Evolutionary conservation across 345 rosid species (phyloP).

Genomic region (Aegle marmelos): DNA sequence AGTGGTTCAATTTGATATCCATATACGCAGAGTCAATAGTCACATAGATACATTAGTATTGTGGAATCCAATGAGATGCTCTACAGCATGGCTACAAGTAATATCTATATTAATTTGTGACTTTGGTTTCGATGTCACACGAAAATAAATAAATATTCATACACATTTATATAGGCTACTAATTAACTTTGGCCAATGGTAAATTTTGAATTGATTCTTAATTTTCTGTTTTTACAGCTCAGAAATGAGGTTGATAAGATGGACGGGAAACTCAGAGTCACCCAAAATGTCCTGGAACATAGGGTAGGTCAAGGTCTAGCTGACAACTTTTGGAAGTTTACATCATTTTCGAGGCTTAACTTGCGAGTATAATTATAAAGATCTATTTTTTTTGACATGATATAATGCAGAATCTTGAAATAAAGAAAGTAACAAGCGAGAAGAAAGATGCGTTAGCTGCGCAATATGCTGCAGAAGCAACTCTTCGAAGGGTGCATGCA

Average conservation of each 20-base stretch:
- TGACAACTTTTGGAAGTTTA: not conserved
- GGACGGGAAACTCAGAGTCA: slow-evolving; percentile 46
- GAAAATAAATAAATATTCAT: not conserved
- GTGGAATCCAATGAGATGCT: not conserved
- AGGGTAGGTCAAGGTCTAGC: slow-evolving; percentile 43
- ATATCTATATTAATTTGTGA: not conserved
- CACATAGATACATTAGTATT: not conserved
- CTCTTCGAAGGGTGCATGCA: slow-evolving; percentile 71
- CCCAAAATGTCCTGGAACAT: slow-evolving; percentile 55
- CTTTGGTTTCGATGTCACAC: not conserved
- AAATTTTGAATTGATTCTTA: not conserved
- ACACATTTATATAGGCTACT: no score
- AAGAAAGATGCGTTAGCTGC: slow-evolving; percentile 86
- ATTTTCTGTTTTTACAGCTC: slow-evolving; percentile 42
- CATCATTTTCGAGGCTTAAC: not conserved
- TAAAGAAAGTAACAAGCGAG: slow-evolving; percentile 57
- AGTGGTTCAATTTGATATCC: not conserved
- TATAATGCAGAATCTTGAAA: slow-evolving; percentile 63
- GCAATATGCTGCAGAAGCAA: slow-evolving; percentile 86
- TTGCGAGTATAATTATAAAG: not conserved
- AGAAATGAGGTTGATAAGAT: slow-evolving; percentile 43
- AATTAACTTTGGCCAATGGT: not conserved
- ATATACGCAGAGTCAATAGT: not conserved
- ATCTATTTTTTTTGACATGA: slow-evolving; percentile 12
- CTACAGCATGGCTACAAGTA: not conserved